Evolutionary conservation across 176 grass and related monocot species (phyloP).

Genomic region (Carex scoparia): DNA sequence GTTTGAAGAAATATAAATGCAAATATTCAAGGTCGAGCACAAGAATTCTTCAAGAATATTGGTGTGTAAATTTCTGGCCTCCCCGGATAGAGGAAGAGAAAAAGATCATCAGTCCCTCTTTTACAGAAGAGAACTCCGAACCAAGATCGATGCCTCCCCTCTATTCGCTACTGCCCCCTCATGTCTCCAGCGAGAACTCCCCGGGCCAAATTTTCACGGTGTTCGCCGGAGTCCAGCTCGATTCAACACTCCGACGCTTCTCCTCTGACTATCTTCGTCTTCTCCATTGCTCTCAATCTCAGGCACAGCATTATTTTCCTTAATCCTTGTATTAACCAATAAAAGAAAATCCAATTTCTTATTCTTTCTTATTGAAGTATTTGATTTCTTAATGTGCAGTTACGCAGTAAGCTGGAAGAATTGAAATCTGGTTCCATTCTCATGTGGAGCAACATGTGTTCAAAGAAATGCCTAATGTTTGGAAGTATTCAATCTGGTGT

Average conservation of each 20-base stretch:
- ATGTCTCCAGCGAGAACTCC: constrained; percentile 8
- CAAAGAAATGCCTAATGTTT: constrained; percentile 2
- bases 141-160: neutral
- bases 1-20: too few relatives aligned
- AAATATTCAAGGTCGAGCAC: too few relatives aligned
- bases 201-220: neutral
- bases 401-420: constrained; percentile 6
- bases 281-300: neutral
- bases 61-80: neutral
- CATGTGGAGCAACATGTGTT: neutral
- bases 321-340: neutral
- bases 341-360: neutral
- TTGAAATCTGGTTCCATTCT: neutral
- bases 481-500: neutral
- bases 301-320: constrained; percentile 1
- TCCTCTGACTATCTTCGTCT: neutral
- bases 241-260: neutral
- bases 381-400: neutral
- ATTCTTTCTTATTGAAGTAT: neutral
- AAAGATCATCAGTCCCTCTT: neutral
- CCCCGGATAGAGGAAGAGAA: neutral
- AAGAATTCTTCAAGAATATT: too few relatives aligned
- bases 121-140: neutral
- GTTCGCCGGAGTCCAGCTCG: neutral
- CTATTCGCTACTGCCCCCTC: neutral